A percentile compares a stretch with the other conserved stretches of the same genome.
Evolutionary conservation across 2,329 filamentous ascomycete species (phyloP).

Genomic region (Colletotrichum gigasporum): DNA sequence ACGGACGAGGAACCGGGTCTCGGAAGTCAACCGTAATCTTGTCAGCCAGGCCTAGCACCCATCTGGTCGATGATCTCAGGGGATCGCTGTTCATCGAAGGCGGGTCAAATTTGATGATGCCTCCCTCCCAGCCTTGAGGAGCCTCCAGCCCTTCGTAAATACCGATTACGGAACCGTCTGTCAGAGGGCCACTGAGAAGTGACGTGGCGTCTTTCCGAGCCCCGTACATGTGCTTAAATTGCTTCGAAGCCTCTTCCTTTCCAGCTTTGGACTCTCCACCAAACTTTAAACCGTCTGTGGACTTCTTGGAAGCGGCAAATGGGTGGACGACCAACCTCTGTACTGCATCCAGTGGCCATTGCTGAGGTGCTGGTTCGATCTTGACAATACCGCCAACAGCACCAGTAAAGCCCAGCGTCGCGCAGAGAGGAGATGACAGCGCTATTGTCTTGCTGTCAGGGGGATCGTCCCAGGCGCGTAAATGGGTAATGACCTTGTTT

Average conservation of each 20-base stretch:
- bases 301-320: conserved; percentile 70
- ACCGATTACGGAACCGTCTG: conserved; percentile 84
- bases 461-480: conserved; percentile 85
- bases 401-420: conserved; percentile 74
- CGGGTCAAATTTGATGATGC: conserved; percentile 81
- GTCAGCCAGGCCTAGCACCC: conserved; percentile 82
- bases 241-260: conserved; percentile 78
- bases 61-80: conserved; percentile 47
- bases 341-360: conserved; percentile 72
- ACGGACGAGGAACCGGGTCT: conserved; percentile 73
- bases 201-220: conserved; percentile 16
- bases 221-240: conserved; percentile 78
- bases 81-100: conserved; percentile 44
- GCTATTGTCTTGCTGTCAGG: conserved; percentile 84
- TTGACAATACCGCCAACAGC: conserved; percentile 89
- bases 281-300: conserved; percentile 78
- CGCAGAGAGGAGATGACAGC: conserved; percentile 80
- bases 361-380: conserved; percentile 81
- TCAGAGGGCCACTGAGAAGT: conserved; percentile 84
- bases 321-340: conserved; percentile 81
- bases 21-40: conserved; percentile 81
- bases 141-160: conserved; percentile 62
- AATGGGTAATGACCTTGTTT: conserved; percentile 77
- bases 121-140: conserved; percentile 80
- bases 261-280: conserved; percentile 88